Evolutionary conservation across 2,329 filamentous ascomycete species (phyloP), one percentile per base, ranked within the genome.

Genomic region (Colletotrichum cordylinicola): DNA sequence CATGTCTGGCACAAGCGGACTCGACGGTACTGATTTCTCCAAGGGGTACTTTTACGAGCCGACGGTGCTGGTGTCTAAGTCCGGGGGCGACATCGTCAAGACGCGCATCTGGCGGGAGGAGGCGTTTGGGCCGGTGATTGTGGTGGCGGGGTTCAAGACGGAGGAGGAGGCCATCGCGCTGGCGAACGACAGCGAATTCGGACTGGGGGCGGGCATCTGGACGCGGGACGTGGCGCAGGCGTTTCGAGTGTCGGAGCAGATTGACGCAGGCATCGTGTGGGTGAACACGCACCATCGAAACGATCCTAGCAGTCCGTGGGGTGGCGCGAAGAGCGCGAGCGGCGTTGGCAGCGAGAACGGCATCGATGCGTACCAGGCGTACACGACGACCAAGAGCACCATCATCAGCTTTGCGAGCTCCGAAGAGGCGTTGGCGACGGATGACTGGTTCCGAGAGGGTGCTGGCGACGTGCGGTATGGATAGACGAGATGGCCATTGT

Each of bases 61-160:
- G 0, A 98, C 96, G 0, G 90, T 98, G 3, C 89, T 98, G 31
- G 81, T 82, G 0, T 85, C 83, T 0, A 86, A 92, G 61, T 35
- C 88, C 80, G 85, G 82, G 85, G 88, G 90, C 77, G 91, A 91
- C 80, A 88, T 96, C 91, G 88, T 91, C 43, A 85, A 91, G 81
- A 94, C 94, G 84, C 91, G 91, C 82, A 94, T 97, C 79, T 93
- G 94, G 88, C 90, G 91, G 79, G 93, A 96, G 82, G 95, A 97
- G 84, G 95, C 95, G 75, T 97, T 97, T 83, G 95, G 95, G 24
- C 95, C 95, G 10, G 94, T 96, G 52, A 93, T 94, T 82, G 90
- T 93, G 67, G 91, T 97, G 78, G 90, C 91, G 80, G 94, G 93
- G 79, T 96, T 97, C 87, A 92, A 92, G 82, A 92, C 89, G 79